Percentiles rank a stretch among this genome's conserved stretches.
Evolutionary conservation across 2,329 filamentous ascomycete species (phyloP).

Genomic region (Ceratocystiopsis brevicomis): DNA sequence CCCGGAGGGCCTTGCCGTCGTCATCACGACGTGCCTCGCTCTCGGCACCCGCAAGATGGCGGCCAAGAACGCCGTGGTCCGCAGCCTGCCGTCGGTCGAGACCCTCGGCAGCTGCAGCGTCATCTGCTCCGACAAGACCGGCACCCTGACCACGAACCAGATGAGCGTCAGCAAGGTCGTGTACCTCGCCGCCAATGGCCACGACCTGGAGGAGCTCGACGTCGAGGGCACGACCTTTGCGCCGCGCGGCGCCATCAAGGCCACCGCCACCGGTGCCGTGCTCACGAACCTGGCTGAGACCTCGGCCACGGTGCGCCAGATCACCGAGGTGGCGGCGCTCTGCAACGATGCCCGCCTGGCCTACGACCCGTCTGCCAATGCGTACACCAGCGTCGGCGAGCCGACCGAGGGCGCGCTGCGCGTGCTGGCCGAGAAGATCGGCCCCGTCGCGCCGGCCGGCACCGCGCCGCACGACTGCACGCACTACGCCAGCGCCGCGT

Average conservation of each 20-base stretch:
- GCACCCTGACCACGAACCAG: slow-evolving; percentile 93
- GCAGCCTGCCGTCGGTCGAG: slow-evolving; percentile 90
- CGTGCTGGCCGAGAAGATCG: slow-evolving; percentile 84
- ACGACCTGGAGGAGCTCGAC: slow-evolving; percentile 63
- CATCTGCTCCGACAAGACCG: slow-evolving; percentile 98
- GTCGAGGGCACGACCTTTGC: slow-evolving; percentile 88
- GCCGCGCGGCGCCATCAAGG: slow-evolving; percentile 53
- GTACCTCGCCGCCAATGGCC: slow-evolving; percentile 56
- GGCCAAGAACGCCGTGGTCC: slow-evolving; percentile 90
- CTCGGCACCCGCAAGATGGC: slow-evolving; percentile 97
- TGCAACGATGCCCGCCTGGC: slow-evolving; percentile 80
- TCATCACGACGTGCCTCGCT: slow-evolving; percentile 96
- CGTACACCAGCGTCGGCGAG: slow-evolving; percentile 74
- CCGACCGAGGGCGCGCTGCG: slow-evolving; percentile 87
- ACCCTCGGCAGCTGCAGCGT: slow-evolving; percentile 97
- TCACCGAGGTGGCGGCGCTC: slow-evolving; percentile 51
- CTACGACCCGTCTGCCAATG: slow-evolving; percentile 56
- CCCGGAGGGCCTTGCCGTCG: slow-evolving; percentile 88
- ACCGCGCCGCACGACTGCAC: slow-evolving; percentile 42
- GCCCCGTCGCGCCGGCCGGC: slow-evolving; percentile 47
- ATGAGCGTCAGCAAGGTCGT: slow-evolving; percentile 96
- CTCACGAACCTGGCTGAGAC: slow-evolving; percentile 48
- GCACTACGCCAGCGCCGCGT: slow-evolving; percentile 68
- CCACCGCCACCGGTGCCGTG: slow-evolving; percentile 40
- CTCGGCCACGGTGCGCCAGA: slow-evolving; percentile 62